Percentiles rank a stretch among this genome's conserved stretches.
Evolutionary conservation across 78 protist genomes (phyloP).

Genomic region (Dictyostelium intermedium): DNA sequence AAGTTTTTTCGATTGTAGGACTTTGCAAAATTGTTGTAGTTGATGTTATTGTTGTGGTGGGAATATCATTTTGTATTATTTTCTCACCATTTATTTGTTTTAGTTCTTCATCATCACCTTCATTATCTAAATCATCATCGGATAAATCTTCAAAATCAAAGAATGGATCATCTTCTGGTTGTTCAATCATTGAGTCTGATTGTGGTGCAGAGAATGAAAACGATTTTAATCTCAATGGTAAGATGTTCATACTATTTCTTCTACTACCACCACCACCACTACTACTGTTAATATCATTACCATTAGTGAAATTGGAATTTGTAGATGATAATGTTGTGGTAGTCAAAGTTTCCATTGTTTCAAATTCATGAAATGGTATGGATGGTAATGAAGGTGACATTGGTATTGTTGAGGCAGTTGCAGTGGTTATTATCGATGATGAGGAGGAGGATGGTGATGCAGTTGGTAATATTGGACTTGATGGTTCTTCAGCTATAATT

Average conservation of each 20-base stretch:
- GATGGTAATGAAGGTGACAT: conserved; percentile 1
- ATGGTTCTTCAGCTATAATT: not conserved
- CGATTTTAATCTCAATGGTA: conserved; percentile 21
- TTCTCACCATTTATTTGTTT: not conserved
- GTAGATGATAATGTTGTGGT: not conserved
- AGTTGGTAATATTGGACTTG: not conserved
- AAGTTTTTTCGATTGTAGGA: conserved; percentile 32
- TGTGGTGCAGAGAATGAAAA: conserved; percentile 15
- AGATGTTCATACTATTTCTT: not conserved
- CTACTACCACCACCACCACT: not conserved
- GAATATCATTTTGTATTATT: not conserved
- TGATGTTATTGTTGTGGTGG: conserved; percentile 17
- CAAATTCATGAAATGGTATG: not conserved
- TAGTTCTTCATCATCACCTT: not conserved
- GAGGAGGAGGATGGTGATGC: not conserved
- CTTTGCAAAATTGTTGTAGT: conserved; percentile 63
- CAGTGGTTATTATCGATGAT: not conserved
- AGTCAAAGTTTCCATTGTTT: not conserved
- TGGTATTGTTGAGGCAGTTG: not conserved
- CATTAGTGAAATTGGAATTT: no score
- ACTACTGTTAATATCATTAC: not conserved
- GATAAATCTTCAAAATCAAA: not conserved
- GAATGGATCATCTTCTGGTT: conserved; percentile 26
- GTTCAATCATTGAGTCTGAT: not conserved
- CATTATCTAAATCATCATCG: not conserved